Base-by-base conservation (phyloP, 1,139 yeast species). In the Suhomyces taliae region DNA sequence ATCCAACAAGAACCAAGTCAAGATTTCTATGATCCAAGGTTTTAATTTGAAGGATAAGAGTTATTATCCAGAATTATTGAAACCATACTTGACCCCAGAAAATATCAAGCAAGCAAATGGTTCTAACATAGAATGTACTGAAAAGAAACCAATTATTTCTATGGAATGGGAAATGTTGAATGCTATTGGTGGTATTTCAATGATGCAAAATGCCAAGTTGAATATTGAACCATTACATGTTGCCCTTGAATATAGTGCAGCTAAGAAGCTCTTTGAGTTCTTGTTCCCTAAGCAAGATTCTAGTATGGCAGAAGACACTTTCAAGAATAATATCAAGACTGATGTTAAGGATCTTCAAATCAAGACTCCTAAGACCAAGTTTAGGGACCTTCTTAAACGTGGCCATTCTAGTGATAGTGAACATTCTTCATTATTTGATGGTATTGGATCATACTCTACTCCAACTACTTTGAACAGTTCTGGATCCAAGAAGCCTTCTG, bases 151-250 rank as follows among this genome's bases (percentile, higher is more conserved):
- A 1, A 58, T 88, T 53, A 69, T 88, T 10, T 65, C 71, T 34
- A 70, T 87, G 43, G 71, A 75, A 12, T 90, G 97, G 97, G 77
- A 80, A 8, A 75, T 85, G 78, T 71, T 86, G 40, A 84, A 81
- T 36, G 89, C 95, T 0, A 87, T 90, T 46, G 97, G 97, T 6
- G 97, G 97, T 3, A 90, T 90, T 41, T 77, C 85, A 0, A 82
- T 89, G 31, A 64, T 76, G 60, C 67, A 69, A 45, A 61, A 65
- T 41, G 77, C 77, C 3, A 63, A 62, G 37, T 67, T 90, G 56
- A 79, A 77, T 26, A 61, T 88, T 35, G 82, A 81, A 53, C 96
- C 97, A 0, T 61, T 90, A 45, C 79, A 82, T 53, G 69, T 90
- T 33, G 90, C 87, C 58, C 67, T 90, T 55, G 97, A 90, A 56